Evolutionary conservation across 257 asterid species (phyloP), one percentile per base, ranked within the genome.

Genomic region (Leptodermis oblonga): DNA sequence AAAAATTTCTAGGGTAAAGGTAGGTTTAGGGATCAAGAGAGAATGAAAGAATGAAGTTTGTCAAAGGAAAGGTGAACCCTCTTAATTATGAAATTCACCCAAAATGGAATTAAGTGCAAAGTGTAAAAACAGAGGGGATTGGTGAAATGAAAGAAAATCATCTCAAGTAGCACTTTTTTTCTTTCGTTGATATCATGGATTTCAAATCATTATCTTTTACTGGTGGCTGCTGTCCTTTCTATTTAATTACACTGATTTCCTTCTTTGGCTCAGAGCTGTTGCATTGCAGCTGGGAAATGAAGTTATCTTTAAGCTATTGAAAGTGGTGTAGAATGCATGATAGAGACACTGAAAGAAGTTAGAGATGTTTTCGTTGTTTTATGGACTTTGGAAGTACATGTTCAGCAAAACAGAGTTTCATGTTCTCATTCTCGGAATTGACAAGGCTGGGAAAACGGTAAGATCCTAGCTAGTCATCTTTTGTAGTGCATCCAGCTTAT

Each of bases 381-480:
- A 86, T 78, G 98, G 98, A 76, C 85, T 92, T 48, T 92, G 88
- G 88, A 86, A 91, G 68, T 76, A 88, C 82, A 79, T 84, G 82
- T 80, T 89, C 88, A 89, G 88, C 89, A 91, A 88, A 88, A 85
- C 83, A 55, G 96, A 91, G 86, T 86, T 88, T 73, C 97, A 85
- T 80, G 88, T 91, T 84, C 98, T 92, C 78, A 92, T 89, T 80
- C 94, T 92, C n/a, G 98, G 98, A 68, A 92, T 89, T 18, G 98
- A 89, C 82, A 89, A 92, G 81, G 88, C 96, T 61, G 98, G 98
- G 34, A 92, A 92, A 87, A 92, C 98, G 48, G 98, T 92, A 87
- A 74, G 78, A 54, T 71, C 23, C 75, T 76, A 62, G 65, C 52
- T 77, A 58, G 58, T 43, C 36, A 22, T 65, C 59, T 59, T 68